These are phyloP conservation scores for Chara braunii DNA, from an alignment of 139 green algal species.

Conservation along the genomic window DNA sequence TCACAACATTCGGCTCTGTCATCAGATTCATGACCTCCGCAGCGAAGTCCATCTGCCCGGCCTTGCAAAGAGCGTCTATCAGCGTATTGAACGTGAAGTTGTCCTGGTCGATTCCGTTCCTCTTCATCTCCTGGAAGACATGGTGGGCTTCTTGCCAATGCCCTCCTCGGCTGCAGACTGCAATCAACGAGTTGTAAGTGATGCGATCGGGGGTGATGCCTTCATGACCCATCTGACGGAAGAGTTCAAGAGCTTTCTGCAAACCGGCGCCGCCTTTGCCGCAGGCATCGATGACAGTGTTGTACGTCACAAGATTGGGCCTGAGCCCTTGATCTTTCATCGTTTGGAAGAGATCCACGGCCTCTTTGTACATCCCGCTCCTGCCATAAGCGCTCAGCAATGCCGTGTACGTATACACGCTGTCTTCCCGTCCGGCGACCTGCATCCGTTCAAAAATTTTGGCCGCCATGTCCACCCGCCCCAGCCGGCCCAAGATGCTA, in stretches of 20 bases:
- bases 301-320: conserved; percentile 37
- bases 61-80: conserved; percentile 36
- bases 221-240: conserved; percentile 22
- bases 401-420: conserved; percentile 31
- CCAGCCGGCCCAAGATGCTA: conserved; percentile 12
- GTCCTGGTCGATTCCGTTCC: conserved; percentile 13
- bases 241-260: conserved; percentile 6
- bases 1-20: conserved; percentile 12
- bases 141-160: conserved; percentile 25
- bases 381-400: conserved; percentile 30
- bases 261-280: conserved; percentile 14
- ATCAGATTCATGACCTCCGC: conserved; percentile 10
- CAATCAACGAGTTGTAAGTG: conserved; percentile 38
- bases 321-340: conserved; percentile 26
- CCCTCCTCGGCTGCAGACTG: conserved; percentile 27
- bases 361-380: conserved; percentile 14
- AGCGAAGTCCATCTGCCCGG: conserved; percentile 16
- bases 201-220: conserved; percentile 25
- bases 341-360: conserved; percentile 15
- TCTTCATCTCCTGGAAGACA: conserved; percentile 24
- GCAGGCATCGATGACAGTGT: conserved; percentile 38
- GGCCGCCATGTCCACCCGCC: conserved; percentile 19
- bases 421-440: neutral
- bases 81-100: conserved; percentile 35
- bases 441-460: conserved; percentile 13